Base-by-base conservation (phyloP, 2,329 filamentous ascomycete species). In the Ophiostoma perfectum region DNA sequence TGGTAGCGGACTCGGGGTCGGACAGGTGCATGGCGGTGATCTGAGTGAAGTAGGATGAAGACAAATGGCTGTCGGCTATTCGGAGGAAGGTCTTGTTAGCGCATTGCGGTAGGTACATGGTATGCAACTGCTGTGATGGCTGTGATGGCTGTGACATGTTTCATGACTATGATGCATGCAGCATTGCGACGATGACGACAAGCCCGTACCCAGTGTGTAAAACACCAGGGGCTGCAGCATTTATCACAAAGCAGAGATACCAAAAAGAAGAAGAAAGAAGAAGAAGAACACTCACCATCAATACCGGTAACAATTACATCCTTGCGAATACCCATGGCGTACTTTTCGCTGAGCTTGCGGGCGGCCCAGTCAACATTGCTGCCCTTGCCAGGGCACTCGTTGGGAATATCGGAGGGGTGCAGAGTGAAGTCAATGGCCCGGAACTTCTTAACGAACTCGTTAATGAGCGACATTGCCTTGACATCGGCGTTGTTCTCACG, bases 301-400 rank as follows among this genome's bases (percentile, higher is more conserved):
- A 92, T 90, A 66, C 88, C 86, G 0, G 89, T 91, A 68, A 91
- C 80, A 64, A 91, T 83, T 4, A 90, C 85, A 74, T 90, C 83
- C 72, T 84, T 85, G 70, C 86, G 81, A 72, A 78, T 73, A 7
- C 75, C 75, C 68, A 83, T 78, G 5, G 81, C 75, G 73, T 90
- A 90, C 73, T 83, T 86, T 73, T 84, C 82, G 75, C 86, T 88
- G 66, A 89, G 80, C 75, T 88, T 86, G 71, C 84, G 84, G 9
- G 88, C 89, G 18, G 88, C 88, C 87, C 88, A 92, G 66, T 85
- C 85, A 70, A 90, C 82, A 76, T 92, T 92, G 79, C 89, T 91
- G 71, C 89, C 89, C 75, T 92, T 92, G 69, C 89, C 89, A 67
- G 88, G 87, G 65, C 88, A 85, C 75, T 92, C 89, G 12, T 87